Base-by-base conservation (phyloP, 345 rosid species). In the Mangifera indica region DNA sequence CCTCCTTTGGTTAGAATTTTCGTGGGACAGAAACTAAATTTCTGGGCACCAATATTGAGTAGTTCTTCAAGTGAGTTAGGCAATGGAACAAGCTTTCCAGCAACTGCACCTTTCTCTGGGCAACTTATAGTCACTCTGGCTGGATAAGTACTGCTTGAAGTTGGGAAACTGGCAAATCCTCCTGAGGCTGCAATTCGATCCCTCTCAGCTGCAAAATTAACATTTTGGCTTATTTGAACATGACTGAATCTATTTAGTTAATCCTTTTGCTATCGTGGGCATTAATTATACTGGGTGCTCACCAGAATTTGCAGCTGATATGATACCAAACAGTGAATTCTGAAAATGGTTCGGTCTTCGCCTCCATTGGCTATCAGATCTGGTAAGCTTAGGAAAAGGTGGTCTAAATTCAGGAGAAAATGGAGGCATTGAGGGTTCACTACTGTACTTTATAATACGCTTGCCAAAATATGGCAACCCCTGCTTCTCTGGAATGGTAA, bases 311-410 rank as follows among this genome's bases (percentile, higher is more conserved):
- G 91, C 91, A 60, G 88, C 96, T 57, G 96, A 85, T 76, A 93
- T 81, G 37, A 93, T 56, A 45, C 94, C 98, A 25, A 93, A 86
- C 60, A 93, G 86, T 1, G 98, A 89, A 72, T 93, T 91, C 25
- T 72, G 77, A 68, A 78, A 93, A 69, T 76, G 83, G 74, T 78
- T 73, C 1, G 78, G 75, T 51, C 81, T 87, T 34, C 91, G 80
- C 37, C 91, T 82, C 21, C 55, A 77, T 15, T 66, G 76, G 72
- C 60, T 72, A 14, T 69, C 83, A 8, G 86, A 6, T 78, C 76
- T 74, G 40, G 76, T 80, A 56, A 74, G 60, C 48, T 81, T 83
- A 56, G 80, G 81, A 22, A 74, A 34, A 10, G 81, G 51, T 44
- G 76, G 72, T 52, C 25, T 8, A 45, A 42, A 37, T 45, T 77